Conservation (phyloP, 768 basidiomycete species). For the Holtermannia corniformis region DNA sequence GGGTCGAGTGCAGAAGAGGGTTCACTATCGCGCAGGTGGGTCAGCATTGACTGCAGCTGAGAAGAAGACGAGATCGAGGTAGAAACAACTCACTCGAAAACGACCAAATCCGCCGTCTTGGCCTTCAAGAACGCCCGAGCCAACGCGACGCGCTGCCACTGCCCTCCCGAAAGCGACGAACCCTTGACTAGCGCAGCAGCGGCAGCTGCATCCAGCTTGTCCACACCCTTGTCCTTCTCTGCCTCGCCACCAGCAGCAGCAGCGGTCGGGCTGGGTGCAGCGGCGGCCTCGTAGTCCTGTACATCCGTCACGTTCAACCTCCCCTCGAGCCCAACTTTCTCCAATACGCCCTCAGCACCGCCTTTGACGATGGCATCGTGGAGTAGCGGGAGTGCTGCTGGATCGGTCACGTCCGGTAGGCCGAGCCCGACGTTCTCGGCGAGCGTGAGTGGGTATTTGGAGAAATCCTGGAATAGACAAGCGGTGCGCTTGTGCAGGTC, state of each 20-base stretch:
- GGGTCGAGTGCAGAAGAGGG: slow-evolving; percentile 1
- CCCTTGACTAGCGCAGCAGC: not conserved
- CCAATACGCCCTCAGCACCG: slow-evolving; percentile 60
- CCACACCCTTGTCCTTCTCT: not conserved
- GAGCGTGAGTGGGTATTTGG: slow-evolving; percentile 65
- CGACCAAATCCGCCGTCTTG: slow-evolving; percentile 60
- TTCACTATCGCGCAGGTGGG: not conserved
- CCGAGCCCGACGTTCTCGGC: slow-evolving; percentile 82
- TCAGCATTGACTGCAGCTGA: not conserved
- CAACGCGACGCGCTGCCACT: slow-evolving; percentile 56
- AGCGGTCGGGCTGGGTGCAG: not conserved
- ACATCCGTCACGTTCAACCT: slow-evolving; percentile 48
- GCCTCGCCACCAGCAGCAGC: slow-evolving; percentile 10
- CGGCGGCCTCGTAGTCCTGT: slow-evolving; percentile 5
- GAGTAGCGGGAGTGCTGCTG: slow-evolving; percentile 53
- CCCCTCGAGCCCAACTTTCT: slow-evolving; percentile 64
- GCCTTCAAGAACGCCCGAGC: slow-evolving; percentile 82
- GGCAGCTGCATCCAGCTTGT: not conserved
- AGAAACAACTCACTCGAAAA: slow-evolving; percentile 62
- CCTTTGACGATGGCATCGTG: slow-evolving; percentile 60
- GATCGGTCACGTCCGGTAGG: slow-evolving; percentile 49
- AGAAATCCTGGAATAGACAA: slow-evolving; percentile 83
- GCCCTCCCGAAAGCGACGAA: slow-evolving; percentile 65
- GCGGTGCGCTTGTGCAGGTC: slow-evolving; percentile 67
- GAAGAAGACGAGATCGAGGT: not conserved